phyloP scores from a whole-genome alignment of 371 early-diverging fungal genomes.

The Capillidium heterosporum region DNA sequence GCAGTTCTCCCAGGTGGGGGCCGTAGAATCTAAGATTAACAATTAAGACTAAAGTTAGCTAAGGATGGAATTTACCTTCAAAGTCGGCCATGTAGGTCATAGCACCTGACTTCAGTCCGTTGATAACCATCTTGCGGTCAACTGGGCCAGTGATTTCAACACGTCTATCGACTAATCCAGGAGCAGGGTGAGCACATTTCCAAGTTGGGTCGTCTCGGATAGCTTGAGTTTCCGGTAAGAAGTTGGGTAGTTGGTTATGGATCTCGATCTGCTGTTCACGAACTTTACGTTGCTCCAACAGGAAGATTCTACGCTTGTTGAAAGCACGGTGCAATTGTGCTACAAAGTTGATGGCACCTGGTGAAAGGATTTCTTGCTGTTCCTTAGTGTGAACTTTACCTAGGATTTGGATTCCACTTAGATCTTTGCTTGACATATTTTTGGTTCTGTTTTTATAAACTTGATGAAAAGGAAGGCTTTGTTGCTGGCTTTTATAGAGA shows the following conservation, averaged over 20 bases:
- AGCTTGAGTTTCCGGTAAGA: conserved; percentile 75
- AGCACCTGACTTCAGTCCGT: conserved; percentile 86
- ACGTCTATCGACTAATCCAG: conserved; percentile 78
- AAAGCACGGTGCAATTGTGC: conserved; percentile 73
- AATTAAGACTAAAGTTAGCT: not conserved
- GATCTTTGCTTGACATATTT: no score
- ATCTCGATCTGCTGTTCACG: conserved; percentile 64
- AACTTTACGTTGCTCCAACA: conserved; percentile 48
- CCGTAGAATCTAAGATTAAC: conserved; percentile 51
- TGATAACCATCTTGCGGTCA: conserved; percentile 96
- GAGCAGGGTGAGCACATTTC: conserved; percentile 77
- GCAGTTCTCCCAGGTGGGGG: conserved; percentile 85
- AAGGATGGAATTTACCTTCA: conserved; percentile 37
- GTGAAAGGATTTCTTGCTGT: conserved; percentile 52
- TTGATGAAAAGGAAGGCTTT: no score
- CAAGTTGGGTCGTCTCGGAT: conserved; percentile 78
- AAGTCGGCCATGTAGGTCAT: conserved; percentile 93
- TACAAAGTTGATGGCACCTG: conserved; percentile 60
- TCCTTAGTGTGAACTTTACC: conserved; percentile 30
- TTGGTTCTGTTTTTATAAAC: no score
- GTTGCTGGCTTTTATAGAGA: no score
- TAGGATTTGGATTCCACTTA: conserved; percentile 46
- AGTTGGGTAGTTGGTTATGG: conserved; percentile 68
- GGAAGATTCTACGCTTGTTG: conserved; percentile 63
- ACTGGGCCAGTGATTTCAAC: conserved; percentile 96